Evolutionary conservation across 148 eudicot species (phyloP), one percentile per base, ranked within the genome.

Genomic region (Silene latifolia): DNA sequence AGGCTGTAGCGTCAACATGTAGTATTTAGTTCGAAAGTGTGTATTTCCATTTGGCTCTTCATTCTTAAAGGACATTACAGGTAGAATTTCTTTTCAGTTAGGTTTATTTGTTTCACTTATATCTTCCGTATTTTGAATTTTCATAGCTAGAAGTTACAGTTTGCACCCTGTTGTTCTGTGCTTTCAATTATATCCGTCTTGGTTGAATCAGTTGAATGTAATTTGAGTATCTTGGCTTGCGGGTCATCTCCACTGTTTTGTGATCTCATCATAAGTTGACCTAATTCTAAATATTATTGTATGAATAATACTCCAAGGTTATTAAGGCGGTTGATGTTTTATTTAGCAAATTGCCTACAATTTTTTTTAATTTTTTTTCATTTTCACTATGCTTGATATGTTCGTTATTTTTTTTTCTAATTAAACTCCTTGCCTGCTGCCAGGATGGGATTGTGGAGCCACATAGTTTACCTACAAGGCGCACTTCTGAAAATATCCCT

Each of bases 361-460:
- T 46, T 21, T 63, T 4, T 12, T 61, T n/a, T n/a, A n/a, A n/a
- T n/a, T 48, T 53, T 51, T 74, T 1, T 74, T 1, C 1, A 51
- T 35, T 44, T 25, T 27, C 35, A 32, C 35, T 32, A 46, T 64
- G 32, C 27, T 54, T 27, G 60, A 17, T 53, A 24, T 35, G 57
- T 48, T 23, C 27, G 5, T 72, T 65, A 32, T 4, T 18, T 69
- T 76, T 64, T 46, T 25, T 69, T 46, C 75, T 83, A 73, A 83
- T 73, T 72, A 76, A 72, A 58, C 54, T 44, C 42, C 71, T 58
- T 68, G 47, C 23, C 71, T 35, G 18, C 48, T 77, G 75, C 29
- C 86, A 95, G 98, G 89, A 85, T 82, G 86, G 75, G 78, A 78
- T 72, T 75, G 74, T 72, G 75, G 90, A 74, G 82, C 81, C 89